Evolutionary conservation across 176 grass and related monocot species (phyloP), one percentile per base, ranked within the genome.

Genomic region (Oryza meridionalis): DNA sequence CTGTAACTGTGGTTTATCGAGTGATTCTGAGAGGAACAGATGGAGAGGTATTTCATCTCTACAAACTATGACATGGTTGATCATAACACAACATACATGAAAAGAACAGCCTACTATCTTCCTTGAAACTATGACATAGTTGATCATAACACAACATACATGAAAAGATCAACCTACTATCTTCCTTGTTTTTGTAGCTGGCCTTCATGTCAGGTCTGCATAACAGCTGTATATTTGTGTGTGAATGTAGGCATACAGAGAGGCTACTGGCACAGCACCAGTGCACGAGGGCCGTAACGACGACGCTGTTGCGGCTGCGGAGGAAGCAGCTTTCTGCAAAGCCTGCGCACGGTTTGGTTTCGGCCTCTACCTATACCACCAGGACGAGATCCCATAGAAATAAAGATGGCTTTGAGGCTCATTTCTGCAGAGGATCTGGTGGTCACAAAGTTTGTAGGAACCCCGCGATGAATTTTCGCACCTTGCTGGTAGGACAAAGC

Each of bases 281-380:
- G 78, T 94, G 55, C 87, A 89, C 8, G 86, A 91, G 80, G 86
- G 90, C 42, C 85, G 55, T 19, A 85, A 58, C 29, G 92, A 92
- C 31, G 92, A 97, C 0, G 90, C 94, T 11, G 92, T 94, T 73
- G 86, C 74, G 1, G 92, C 84, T 11, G 94, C 94, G 0, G 94
- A 97, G 88, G 92, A 97, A 79, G 42, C 46, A 50, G 94, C 94
- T 68, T 97, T 97, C 88, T 88, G 83, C 85, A 97, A 97, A 85
- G 92, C 92, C 42, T 97, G 94, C 3, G 92, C 94, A 17, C 81
- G 94, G 35, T 97, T 97, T 67, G 94, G 94, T 62, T 97, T 97
- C 51, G 92, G 94, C 84, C 74, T 97, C 16, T 94, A 97, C 64
- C 86, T 97, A 69, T 94, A 97, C 78, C 92, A 97, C 78, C 79